A percentile compares a stretch with the other conserved stretches of the same genome.
These are phyloP conservation scores for Delitschia confertaspora DNA, from an alignment of 495 filamentous ascomycete species.

Conservation along the genomic window DNA sequence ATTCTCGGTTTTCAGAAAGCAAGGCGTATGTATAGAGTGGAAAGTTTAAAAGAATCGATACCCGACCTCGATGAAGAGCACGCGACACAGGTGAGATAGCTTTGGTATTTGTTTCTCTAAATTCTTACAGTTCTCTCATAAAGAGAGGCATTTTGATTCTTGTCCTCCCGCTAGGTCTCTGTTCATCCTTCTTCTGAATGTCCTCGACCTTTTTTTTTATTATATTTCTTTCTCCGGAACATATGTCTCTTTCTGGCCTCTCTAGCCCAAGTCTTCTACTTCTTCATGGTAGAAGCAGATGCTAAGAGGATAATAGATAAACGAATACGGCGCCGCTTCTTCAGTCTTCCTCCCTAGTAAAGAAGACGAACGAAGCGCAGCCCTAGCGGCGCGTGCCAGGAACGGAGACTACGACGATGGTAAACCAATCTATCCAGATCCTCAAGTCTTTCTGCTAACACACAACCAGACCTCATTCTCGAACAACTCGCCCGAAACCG, in stretches of 20 bases:
- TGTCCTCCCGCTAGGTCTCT: no score
- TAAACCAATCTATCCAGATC: conserved; percentile 62
- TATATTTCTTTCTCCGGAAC: no score
- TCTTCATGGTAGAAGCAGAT: no score
- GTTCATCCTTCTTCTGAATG: neutral
- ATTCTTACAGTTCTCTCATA: conserved; percentile 7
- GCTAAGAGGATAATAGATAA: conserved; percentile 51
- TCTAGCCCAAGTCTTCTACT: no score
- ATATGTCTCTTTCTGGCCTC: no score
- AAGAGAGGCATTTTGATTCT: neutral
- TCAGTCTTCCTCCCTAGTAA: conserved; percentile 44
- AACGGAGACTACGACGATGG: conserved; percentile 88
- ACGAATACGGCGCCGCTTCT: conserved; percentile 62
- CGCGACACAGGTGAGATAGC: conserved; percentile 30
- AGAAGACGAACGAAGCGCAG: conserved; percentile 69
- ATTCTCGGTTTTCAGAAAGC: conserved; percentile 43
- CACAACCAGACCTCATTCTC: conserved; percentile 74
- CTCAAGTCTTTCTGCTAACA: conserved; percentile 94
- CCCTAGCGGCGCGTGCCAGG: conserved; percentile 70
- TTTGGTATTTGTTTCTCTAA: neutral
- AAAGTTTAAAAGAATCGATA: conserved; percentile 37
- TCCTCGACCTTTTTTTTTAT: no score
- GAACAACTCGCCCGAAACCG: conserved; percentile 94
- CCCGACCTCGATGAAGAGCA: conserved; percentile 32
- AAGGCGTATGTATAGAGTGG: conserved; percentile 29